These are phyloP conservation scores for Lizonia empirigonia DNA, from an alignment of 2,329 filamentous ascomycete genomes.

Conservation along the genomic window DNA sequence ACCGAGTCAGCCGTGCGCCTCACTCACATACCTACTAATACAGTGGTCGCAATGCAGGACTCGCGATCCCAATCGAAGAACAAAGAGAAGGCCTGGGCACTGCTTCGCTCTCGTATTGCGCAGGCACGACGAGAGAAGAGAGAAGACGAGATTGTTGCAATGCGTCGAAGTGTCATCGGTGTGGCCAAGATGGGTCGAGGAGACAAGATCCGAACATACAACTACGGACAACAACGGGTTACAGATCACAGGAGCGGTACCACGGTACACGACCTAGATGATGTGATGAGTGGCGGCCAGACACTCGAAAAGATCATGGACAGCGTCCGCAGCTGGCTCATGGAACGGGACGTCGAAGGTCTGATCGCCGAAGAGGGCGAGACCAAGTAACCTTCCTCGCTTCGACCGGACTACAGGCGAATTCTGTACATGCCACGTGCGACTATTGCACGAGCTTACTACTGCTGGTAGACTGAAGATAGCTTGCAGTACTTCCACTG, in stretches of 20 bases:
- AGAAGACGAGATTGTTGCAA: conserved; percentile 75
- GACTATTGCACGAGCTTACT: neutral
- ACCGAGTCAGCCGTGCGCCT: conserved; percentile 94
- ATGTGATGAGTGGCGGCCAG: conserved; percentile 77
- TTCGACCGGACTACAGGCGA: neutral
- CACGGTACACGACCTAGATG: conserved; percentile 78
- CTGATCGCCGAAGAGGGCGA: conserved; percentile 58
- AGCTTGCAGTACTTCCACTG: too few species aligned
- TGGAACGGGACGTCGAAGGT: conserved; percentile 73
- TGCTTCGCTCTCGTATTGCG: conserved; percentile 82
- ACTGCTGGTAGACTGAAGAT: neutral
- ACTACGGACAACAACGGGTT: conserved; percentile 77
- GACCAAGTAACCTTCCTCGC: conserved; percentile 23
- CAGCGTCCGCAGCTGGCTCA: conserved; percentile 77
- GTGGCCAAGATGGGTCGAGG: conserved; percentile 82
- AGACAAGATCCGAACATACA: conserved; percentile 95
- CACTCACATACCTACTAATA: conserved; percentile 87
- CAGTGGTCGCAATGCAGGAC: conserved; percentile 90
- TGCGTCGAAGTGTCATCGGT: conserved; percentile 80
- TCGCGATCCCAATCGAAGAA: conserved; percentile 89
- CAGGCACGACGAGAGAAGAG: conserved; percentile 79
- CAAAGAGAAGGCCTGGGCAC: conserved; percentile 81
- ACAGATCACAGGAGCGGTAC: conserved; percentile 85
- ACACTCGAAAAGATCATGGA: conserved; percentile 76
- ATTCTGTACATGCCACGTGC: neutral